Evolutionary conservation across 2,329 filamentous ascomycete species (phyloP).

Genomic region (Penicillium fuscoglaucum): DNA sequence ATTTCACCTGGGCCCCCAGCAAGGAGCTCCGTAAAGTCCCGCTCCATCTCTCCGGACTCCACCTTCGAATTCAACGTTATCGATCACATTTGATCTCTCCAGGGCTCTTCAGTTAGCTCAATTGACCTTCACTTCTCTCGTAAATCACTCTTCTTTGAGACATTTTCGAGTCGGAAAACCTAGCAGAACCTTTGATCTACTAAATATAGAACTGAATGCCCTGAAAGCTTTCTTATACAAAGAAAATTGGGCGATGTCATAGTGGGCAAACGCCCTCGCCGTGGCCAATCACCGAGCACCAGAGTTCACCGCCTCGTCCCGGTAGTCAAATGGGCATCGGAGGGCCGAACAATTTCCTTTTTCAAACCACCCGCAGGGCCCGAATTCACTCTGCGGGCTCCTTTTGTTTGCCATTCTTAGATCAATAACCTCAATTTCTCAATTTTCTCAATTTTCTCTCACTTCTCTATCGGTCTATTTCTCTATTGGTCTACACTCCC

Average conservation of each 20-base stretch:
- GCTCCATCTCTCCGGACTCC: slow-evolving; percentile 24
- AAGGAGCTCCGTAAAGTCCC: slow-evolving; percentile 26
- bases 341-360: slow-evolving; percentile 23
- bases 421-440: slow-evolving; percentile 16
- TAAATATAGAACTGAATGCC: neutral
- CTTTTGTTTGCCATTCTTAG: slow-evolving; percentile 13
- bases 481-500: slow-evolving; percentile 6
- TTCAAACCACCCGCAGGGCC: slow-evolving; percentile 28
- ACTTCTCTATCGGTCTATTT: neutral
- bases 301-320: slow-evolving; percentile 22
- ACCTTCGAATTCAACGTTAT: slow-evolving; percentile 19
- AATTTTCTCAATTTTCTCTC: slow-evolving; percentile 1
- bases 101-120: neutral
- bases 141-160: neutral
- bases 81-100: slow-evolving; percentile 22
- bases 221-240: neutral
- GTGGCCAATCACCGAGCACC: slow-evolving; percentile 20
- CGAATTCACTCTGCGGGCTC: slow-evolving; percentile 24
- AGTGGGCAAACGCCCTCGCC: slow-evolving; percentile 21
- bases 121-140: neutral
- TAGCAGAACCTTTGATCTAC: neutral
- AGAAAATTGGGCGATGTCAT: slow-evolving; percentile 22
- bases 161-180: too few relatives aligned
- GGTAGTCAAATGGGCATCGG: slow-evolving; percentile 19
- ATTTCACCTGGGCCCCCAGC: neutral